Percentiles rank a stretch among this genome's conserved stretches.
Evolutionary conservation across 2,329 filamentous ascomycete species (phyloP).

Genomic region (Alternaria ethzedia): DNA sequence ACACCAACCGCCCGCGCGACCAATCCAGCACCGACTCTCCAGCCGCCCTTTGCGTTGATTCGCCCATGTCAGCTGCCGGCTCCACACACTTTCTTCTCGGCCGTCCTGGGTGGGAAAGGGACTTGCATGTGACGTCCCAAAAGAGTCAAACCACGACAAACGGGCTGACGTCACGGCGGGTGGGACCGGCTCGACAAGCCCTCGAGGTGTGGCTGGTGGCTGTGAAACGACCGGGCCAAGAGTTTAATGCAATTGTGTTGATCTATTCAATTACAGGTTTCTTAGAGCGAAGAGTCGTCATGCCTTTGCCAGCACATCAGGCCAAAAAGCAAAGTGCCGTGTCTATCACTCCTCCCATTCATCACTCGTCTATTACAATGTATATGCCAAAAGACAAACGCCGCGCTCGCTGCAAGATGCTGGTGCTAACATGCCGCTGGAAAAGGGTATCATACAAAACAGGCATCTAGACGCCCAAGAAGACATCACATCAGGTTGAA

Average conservation of each 20-base stretch:
- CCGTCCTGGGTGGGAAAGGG: not conserved
- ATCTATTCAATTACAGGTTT: not conserved
- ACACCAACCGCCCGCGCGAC: not conserved
- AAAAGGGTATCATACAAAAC: conserved; percentile 12
- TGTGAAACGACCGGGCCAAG: not conserved
- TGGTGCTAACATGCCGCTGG: conserved; percentile 2
- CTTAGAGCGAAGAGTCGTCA: conserved; percentile 12
- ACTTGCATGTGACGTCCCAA: conserved; percentile 5
- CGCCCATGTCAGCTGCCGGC: not conserved
- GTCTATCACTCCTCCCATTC: not conserved
- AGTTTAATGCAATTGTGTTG: not conserved
- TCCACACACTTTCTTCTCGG: conserved; percentile 4
- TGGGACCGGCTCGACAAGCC: not conserved
- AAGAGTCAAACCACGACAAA: not conserved
- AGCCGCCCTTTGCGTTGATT: not conserved
- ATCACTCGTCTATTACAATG: conserved; percentile 3
- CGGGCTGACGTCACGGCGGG: conserved; percentile 7
- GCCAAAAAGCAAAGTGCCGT: not conserved
- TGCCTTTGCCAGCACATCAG: not conserved
- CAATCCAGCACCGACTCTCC: not conserved
- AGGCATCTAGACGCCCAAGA: not conserved
- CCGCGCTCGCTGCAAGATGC: conserved; percentile 6
- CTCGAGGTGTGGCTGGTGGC: not conserved
- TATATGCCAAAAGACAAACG: conserved; percentile 8
- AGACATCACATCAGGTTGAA: not conserved